Evolutionary conservation across 2,329 filamentous ascomycete species (phyloP).

Genomic region (Neofusicoccum ribis): DNA sequence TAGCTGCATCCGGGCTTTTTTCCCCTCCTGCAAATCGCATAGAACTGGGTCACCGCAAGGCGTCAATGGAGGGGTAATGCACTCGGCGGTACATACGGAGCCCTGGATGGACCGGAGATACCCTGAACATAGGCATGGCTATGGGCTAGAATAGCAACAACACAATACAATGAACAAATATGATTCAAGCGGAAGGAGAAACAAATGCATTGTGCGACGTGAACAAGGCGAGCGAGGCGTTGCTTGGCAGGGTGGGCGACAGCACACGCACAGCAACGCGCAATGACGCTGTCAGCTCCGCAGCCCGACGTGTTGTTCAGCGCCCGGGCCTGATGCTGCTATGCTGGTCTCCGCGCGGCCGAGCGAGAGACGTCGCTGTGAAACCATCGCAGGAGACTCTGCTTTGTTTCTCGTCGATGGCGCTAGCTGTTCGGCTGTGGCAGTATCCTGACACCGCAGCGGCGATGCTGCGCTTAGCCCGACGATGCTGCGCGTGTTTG

Average conservation of each 20-base stretch:
- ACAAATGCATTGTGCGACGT: background rate
- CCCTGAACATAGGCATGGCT: conserved; percentile 5
- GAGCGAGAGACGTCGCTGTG: no score
- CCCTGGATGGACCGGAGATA: conserved; percentile 7
- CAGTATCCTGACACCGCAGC: no score
- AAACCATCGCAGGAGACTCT: no score
- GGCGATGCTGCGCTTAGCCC: no score
- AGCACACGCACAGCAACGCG: background rate
- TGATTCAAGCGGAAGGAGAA: background rate
- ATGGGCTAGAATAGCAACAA: background rate
- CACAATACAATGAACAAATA: background rate
- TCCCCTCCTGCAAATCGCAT: background rate
- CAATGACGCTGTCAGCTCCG: conserved; percentile 11
- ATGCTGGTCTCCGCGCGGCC: no score
- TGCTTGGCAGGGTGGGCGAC: background rate
- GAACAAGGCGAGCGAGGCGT: background rate
- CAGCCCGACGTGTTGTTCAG: background rate
- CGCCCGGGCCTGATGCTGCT: no score
- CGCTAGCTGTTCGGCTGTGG: no score
- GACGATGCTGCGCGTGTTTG: no score
- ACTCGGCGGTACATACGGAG: background rate
- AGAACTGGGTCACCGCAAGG: conserved; percentile 11
- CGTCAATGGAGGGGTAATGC: conserved; percentile 3
- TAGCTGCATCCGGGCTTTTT: conserved; percentile 7
- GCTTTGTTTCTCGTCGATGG: no score